Percentiles rank a stretch among this genome's conserved stretches.
These are phyloP conservation scores for Excoecaria agallocha DNA, from an alignment of 345 rosid species.

Conservation along the genomic window DNA sequence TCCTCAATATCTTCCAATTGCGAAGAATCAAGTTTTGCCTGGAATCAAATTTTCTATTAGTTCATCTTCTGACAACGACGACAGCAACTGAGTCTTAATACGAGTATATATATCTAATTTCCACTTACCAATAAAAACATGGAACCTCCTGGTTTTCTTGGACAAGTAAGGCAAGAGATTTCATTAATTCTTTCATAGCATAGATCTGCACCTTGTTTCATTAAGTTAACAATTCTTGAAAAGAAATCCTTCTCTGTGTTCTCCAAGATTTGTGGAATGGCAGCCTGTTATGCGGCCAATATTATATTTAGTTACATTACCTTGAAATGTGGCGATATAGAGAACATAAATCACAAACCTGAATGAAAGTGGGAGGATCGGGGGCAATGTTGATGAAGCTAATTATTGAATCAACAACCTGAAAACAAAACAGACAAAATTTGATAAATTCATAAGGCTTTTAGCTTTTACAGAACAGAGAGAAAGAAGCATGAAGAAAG, in stretches of 20 bases:
- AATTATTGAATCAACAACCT: no score
- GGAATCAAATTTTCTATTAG: slow-evolving; percentile 9
- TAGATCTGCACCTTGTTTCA: slow-evolving; percentile 49
- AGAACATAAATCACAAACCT: neutral
- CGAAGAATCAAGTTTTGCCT: slow-evolving; percentile 58
- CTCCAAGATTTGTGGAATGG: slow-evolving; percentile 59
- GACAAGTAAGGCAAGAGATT: slow-evolving; percentile 57
- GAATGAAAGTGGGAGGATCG: no score
- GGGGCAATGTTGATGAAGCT: no score
- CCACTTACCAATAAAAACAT: slow-evolving; percentile 59
- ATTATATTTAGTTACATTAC: no score
- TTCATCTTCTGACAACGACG: neutral
- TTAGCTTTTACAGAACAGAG: no score
- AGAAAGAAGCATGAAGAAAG: neutral
- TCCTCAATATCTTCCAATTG: slow-evolving; percentile 57
- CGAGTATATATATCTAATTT: neutral
- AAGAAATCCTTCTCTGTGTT: slow-evolving; percentile 63
- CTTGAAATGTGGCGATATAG: no score
- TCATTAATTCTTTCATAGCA: slow-evolving; percentile 49
- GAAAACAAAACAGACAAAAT: no score
- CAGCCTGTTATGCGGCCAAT: slow-evolving; percentile 44
- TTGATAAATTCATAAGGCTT: no score
- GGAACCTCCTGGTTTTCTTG: slow-evolving; percentile 61
- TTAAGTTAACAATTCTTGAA: slow-evolving; percentile 35
- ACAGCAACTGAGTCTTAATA: neutral